Conservation (phyloP, 78 protist species). For the Dictyostelium brefeldianum region DNA sequence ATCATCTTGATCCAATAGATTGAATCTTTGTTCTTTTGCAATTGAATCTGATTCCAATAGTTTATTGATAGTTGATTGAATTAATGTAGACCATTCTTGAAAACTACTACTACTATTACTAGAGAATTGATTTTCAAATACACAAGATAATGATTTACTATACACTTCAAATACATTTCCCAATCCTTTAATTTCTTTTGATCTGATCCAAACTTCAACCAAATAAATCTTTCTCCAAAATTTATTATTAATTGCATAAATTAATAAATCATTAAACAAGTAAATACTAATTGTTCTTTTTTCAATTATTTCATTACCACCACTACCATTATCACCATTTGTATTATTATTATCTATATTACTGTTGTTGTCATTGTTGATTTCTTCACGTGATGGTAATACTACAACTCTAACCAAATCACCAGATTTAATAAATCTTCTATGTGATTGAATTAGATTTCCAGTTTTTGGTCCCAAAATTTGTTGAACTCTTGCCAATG, state of each 20-base stretch:
- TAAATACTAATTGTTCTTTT: constrained; percentile 34
- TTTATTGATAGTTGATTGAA: constrained; percentile 52
- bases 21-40: constrained; percentile 25
- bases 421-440: constrained; percentile 58
- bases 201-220: constrained; percentile 52
- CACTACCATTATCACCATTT: not conserved
- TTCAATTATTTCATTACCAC: constrained; percentile 18
- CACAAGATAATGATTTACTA: constrained; percentile 53
- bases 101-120: not conserved
- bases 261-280: constrained; percentile 63
- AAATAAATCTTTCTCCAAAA: constrained; percentile 70
- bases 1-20: constrained; percentile 29
- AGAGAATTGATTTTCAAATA: constrained; percentile 21
- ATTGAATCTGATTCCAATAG: not conserved
- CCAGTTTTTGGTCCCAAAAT: constrained; percentile 59
- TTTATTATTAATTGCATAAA: constrained; percentile 68
- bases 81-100: constrained; percentile 41
- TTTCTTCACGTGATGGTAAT: not conserved
- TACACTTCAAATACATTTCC: constrained; percentile 53
- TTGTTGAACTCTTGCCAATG: constrained; percentile 47
- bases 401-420: constrained; percentile 42
- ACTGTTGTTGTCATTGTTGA: not conserved
- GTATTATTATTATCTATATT: not conserved
- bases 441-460: constrained; percentile 37
- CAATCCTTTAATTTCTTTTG: not conserved